Evolutionary conservation across 768 basidiomycete species (phyloP).

Genomic region (Pisolithus tinctorius): DNA sequence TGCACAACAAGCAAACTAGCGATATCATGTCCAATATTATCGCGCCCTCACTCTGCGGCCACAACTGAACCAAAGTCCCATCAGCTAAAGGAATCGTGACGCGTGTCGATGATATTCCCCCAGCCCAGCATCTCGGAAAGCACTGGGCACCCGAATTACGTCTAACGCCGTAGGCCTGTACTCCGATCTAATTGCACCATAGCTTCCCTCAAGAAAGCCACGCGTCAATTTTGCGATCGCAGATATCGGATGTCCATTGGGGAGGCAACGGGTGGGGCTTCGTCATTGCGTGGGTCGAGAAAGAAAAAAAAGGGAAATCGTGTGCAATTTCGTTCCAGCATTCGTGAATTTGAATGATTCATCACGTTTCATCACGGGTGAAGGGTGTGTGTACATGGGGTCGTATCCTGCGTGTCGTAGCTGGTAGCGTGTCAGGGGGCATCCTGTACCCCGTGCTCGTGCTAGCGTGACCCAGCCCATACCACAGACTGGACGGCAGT

Average conservation of each 20-base stretch:
- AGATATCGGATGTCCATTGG: neutral
- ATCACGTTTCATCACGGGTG: conserved; percentile 20
- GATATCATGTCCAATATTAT: neutral
- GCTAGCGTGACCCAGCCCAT: neutral
- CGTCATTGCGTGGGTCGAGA: neutral
- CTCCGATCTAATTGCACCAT: neutral
- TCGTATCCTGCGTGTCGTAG: conserved; percentile 24
- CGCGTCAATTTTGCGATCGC: conserved; percentile 2
- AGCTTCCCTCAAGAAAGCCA: conserved; percentile 19
- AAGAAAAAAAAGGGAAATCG: neutral
- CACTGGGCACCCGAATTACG: neutral
- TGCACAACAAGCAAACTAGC: neutral
- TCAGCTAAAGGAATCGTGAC: neutral
- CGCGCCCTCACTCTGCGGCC: neutral
- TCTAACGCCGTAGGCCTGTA: neutral
- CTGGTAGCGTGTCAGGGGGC: conserved; percentile 5
- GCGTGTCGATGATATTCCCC: conserved; percentile 3
- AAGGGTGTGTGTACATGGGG: conserved; percentile 22
- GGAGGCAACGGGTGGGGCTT: neutral
- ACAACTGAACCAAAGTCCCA: neutral
- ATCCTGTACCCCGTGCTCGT: neutral
- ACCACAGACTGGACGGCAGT: neutral
- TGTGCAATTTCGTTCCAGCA: conserved; percentile 17
- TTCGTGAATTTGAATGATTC: conserved; percentile 32
- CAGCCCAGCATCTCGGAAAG: conserved; percentile 15